These are phyloP conservation scores for Leccinum barrowsii DNA, from an alignment of 768 basidiomycete species.

Conservation along the genomic window DNA sequence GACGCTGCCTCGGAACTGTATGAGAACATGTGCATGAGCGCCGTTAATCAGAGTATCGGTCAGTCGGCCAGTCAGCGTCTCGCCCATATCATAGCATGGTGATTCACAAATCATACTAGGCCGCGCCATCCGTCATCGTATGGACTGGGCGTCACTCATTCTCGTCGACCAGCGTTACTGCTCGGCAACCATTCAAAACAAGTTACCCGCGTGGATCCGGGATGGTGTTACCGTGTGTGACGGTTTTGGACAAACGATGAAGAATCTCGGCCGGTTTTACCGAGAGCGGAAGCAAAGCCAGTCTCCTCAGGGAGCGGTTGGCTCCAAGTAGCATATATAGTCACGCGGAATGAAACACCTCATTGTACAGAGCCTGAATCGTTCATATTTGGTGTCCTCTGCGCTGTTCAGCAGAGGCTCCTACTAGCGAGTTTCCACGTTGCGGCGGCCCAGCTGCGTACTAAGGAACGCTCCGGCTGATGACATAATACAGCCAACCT, in stretches of 20 bases:
- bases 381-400: constrained; percentile 1
- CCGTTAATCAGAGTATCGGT: constrained; percentile 98
- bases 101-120: constrained; percentile 42
- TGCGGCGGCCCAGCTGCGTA: neutral
- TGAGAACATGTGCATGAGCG: constrained; percentile 88
- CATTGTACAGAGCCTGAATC: constrained; percentile 2
- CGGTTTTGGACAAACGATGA: constrained; percentile 70
- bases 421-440: neutral
- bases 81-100: neutral
- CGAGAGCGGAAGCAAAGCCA: constrained; percentile 43
- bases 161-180: constrained; percentile 84
- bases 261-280: constrained; percentile 67
- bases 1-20: constrained; percentile 82
- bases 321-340: constrained; percentile 2
- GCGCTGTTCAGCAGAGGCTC: neutral
- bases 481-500: neutral
- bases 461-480: neutral
- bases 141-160: constrained; percentile 89
- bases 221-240: constrained; percentile 53
- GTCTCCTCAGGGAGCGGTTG: neutral
- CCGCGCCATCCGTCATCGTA: constrained; percentile 86
- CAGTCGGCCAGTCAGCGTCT: constrained; percentile 17
- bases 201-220: constrained; percentile 92
- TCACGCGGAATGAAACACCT: neutral
- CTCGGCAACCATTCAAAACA: constrained; percentile 60